Evolutionary conservation across 2,329 filamentous ascomycete genomes (phyloP).

Genomic region (Fusarium buharicum): DNA sequence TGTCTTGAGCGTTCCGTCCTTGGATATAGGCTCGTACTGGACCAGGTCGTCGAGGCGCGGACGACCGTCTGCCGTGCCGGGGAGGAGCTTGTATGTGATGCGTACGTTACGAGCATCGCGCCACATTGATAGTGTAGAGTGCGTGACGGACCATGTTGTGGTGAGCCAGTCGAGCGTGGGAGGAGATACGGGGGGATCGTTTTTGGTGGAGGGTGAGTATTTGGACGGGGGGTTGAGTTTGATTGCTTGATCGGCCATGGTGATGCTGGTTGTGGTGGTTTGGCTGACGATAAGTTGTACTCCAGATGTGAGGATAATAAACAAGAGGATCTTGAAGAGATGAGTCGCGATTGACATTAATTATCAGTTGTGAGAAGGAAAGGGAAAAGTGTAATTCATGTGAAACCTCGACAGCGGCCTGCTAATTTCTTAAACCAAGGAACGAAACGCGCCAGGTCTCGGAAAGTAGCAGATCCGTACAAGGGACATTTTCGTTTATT

Average conservation of each 20-base stretch:
- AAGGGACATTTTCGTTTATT: conserved; percentile 7
- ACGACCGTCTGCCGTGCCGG: conserved; percentile 52
- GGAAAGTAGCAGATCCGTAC: conserved; percentile 25
- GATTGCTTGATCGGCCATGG: conserved; percentile 38
- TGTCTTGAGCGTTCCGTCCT: conserved; percentile 62
- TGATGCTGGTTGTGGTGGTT: background rate
- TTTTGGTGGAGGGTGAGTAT: conserved; percentile 51
- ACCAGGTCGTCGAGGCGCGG: conserved; percentile 76
- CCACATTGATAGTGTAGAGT: conserved; percentile 85
- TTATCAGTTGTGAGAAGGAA: no score
- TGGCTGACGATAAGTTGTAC: conserved; percentile 5
- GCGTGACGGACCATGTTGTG: conserved; percentile 77
- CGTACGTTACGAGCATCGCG: conserved; percentile 79
- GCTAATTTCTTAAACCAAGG: conserved; percentile 22
- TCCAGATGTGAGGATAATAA: background rate
- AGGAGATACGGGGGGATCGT: conserved; percentile 54
- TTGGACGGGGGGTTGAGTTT: conserved; percentile 58
- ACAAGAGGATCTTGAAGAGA: background rate
- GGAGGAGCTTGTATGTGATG: conserved; percentile 76
- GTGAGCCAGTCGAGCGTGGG: conserved; percentile 66
- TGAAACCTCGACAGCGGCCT: conserved; percentile 5
- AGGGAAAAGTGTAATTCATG: conserved; percentile 8
- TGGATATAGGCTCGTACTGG: conserved; percentile 69
- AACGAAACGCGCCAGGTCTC: conserved; percentile 34
- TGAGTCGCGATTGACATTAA: background rate